Percentiles rank a stretch among this genome's conserved stretches.
These are phyloP conservation scores for Tetracentron sinense DNA, from an alignment of 164 flowering plant genomes.

Conservation along the genomic window DNA sequence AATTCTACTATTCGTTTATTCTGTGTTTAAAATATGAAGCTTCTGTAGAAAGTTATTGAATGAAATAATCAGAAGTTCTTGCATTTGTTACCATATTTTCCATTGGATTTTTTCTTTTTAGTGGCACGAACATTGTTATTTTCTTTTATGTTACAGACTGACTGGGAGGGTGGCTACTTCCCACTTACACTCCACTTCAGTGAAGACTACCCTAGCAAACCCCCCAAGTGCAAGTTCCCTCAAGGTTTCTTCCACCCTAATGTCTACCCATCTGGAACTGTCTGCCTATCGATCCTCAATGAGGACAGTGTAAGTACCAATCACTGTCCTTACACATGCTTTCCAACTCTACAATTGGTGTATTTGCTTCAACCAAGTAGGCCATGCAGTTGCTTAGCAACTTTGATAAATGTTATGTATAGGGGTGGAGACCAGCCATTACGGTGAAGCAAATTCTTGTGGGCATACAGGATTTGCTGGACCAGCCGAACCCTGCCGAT, in stretches of 20 bases:
- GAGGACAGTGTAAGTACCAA: slow-evolving; percentile 81
- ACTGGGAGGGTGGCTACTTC: slow-evolving; percentile 91
- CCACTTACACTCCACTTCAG: slow-evolving; percentile 73
- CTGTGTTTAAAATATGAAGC: too few relatives aligned
- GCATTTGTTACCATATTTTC: not conserved
- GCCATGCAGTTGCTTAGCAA: not conserved
- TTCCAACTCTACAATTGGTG: too few relatives aligned
- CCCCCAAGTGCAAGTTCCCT: slow-evolving; percentile 95
- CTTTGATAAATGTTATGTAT: slow-evolving; percentile 2
- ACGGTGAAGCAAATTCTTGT: slow-evolving; percentile 92
- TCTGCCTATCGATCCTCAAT: slow-evolving; percentile 87
- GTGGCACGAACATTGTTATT: not conserved
- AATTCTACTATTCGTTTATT: too few relatives aligned
- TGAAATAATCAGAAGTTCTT: too few relatives aligned
- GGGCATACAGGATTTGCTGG: slow-evolving; percentile 90
- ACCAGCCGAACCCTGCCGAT: slow-evolving; percentile 84
- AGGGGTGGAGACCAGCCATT: slow-evolving; percentile 99
- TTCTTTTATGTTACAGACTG: slow-evolving; percentile 55
- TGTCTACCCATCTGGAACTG: slow-evolving; percentile 98
- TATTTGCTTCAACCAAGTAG: not conserved
- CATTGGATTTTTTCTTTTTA: not conserved
- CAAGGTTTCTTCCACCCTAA: slow-evolving; percentile 93
- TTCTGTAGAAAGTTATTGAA: too few relatives aligned
- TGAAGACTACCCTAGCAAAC: slow-evolving; percentile 97
- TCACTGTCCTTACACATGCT: not conserved